A percentile compares a stretch with the other conserved stretches of the same genome.
These are phyloP conservation scores for Sugiyamaella smithiae DNA, from an alignment of 805 yeast genomes.

Conservation along the genomic window DNA sequence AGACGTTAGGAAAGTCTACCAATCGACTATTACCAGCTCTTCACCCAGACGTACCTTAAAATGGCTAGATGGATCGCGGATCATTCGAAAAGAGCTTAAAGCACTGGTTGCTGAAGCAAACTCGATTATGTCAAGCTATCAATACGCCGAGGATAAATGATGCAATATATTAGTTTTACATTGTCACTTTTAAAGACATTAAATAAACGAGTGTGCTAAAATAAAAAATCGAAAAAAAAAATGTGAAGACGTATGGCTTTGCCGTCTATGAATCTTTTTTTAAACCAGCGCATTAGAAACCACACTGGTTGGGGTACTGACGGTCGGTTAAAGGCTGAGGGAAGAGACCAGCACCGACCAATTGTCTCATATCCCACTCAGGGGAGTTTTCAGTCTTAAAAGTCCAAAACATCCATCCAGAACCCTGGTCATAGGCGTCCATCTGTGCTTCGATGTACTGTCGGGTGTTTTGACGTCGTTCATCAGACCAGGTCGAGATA, in stretches of 20 bases:
- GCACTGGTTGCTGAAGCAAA: slow-evolving; percentile 1
- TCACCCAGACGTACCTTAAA: slow-evolving; percentile 4
- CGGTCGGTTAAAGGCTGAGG: slow-evolving; percentile 78
- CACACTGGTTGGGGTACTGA: slow-evolving; percentile 68
- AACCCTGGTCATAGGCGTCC: slow-evolving; percentile 68
- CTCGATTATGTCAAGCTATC: neutral
- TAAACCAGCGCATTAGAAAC: slow-evolving; percentile 29
- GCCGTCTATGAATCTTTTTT: too few relatives aligned
- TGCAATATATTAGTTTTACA: too few relatives aligned
- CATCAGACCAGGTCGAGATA: slow-evolving; percentile 55
- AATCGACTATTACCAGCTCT: slow-evolving; percentile 1
- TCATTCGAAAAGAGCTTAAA: slow-evolving; percentile 1
- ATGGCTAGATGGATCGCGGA: slow-evolving; percentile 18
- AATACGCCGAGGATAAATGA: too few relatives aligned
- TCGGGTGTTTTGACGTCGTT: slow-evolving; percentile 57
- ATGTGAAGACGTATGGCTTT: too few relatives aligned
- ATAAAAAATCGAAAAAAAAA: neutral
- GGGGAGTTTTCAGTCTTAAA: slow-evolving; percentile 81
- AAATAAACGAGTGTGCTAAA: neutral
- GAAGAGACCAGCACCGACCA: slow-evolving; percentile 59
- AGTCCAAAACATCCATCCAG: slow-evolving; percentile 93
- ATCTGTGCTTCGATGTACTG: slow-evolving; percentile 83
- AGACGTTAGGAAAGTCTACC: slow-evolving; percentile 7
- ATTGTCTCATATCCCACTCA: slow-evolving; percentile 80
- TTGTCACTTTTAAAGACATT: too few relatives aligned